These are phyloP conservation scores for Lasiosphaeria ovina DNA, from an alignment of 495 filamentous ascomycete genomes.

Conservation along the genomic window DNA sequence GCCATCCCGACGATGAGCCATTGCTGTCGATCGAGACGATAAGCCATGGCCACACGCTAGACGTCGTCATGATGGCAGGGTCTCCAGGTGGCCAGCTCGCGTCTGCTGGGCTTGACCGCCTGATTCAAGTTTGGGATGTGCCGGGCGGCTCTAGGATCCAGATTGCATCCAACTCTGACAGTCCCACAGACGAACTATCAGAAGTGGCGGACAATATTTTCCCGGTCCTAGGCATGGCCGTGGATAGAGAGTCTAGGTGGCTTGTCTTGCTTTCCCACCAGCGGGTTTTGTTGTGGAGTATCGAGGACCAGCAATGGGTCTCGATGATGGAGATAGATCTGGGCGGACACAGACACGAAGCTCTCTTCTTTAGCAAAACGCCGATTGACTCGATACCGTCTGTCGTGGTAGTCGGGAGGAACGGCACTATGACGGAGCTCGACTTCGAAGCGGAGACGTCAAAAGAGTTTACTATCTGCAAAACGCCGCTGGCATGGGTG, in stretches of 20 bases:
- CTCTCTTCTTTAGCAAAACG: constrained; percentile 55
- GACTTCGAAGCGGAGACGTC: constrained; percentile 29
- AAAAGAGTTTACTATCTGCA: constrained; percentile 41
- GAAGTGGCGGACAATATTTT: constrained; percentile 34
- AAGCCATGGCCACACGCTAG: constrained; percentile 58
- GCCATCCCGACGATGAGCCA: constrained; percentile 45
- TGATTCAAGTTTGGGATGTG: constrained; percentile 59
- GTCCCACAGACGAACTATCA: constrained; percentile 12
- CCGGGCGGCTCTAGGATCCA: constrained; percentile 39
- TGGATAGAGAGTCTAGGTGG: constrained; percentile 60
- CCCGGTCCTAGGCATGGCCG: constrained; percentile 58
- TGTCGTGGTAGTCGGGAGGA: constrained; percentile 55
- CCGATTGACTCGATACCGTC: constrained; percentile 33
- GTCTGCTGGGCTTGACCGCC: constrained; percentile 64
- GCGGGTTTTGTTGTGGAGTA: constrained; percentile 57
- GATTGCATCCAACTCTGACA: constrained; percentile 39
- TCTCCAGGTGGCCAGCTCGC: constrained; percentile 59
- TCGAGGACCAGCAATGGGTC: constrained; percentile 51
- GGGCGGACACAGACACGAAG: constrained; percentile 50
- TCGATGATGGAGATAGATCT: constrained; percentile 47
- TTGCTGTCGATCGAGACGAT: constrained; percentile 58
- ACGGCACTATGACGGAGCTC: constrained; percentile 57
- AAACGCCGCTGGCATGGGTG: constrained; percentile 44
- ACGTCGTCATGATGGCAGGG: constrained; percentile 59
- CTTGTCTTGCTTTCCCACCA: constrained; percentile 59